Conservation (phyloP, 2,329 filamentous ascomycete species). For the Bipolaris gigantea region DNA sequence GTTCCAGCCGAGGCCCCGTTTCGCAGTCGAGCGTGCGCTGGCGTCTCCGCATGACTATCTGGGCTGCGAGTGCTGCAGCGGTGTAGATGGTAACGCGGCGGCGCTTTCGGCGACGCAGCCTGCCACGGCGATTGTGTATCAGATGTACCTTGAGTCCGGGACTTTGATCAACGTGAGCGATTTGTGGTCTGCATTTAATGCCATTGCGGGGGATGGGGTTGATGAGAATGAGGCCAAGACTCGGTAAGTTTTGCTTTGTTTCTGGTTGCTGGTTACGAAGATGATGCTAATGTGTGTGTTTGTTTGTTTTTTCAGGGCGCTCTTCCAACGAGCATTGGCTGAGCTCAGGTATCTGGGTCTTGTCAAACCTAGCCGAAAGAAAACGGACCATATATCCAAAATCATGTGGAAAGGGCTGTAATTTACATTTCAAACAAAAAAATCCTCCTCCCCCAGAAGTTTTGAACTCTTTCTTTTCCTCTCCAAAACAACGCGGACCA, state of each 20-base stretch:
- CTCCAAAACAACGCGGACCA: too few relatives aligned
- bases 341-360: conserved; percentile 86
- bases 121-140: conserved; percentile 73
- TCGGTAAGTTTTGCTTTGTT: conserved; percentile 39
- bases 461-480: too few relatives aligned
- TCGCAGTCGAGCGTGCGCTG: conserved; percentile 71
- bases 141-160: conserved; percentile 76
- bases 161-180: conserved; percentile 77
- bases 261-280: too few relatives aligned
- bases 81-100: conserved; percentile 42
- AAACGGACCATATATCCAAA: conserved; percentile 89
- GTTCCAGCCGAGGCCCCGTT: conserved; percentile 72
- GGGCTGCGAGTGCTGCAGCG: conserved; percentile 68
- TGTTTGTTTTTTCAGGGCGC: conserved; percentile 50
- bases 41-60: conserved; percentile 76
- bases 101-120: conserved; percentile 65
- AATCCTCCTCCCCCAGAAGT: too few relatives aligned
- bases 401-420: conserved; percentile 75
- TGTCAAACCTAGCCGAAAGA: conserved; percentile 86
- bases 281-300: conserved; percentile 12
- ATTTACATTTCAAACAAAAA: not conserved
- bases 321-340: conserved; percentile 83
- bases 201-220: conserved; percentile 58
- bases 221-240: conserved; percentile 54
- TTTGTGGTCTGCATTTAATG: conserved; percentile 75